These are phyloP conservation scores for Epichloe festucae DNA, from an alignment of 2,329 filamentous ascomycete species.

Conservation along the genomic window DNA sequence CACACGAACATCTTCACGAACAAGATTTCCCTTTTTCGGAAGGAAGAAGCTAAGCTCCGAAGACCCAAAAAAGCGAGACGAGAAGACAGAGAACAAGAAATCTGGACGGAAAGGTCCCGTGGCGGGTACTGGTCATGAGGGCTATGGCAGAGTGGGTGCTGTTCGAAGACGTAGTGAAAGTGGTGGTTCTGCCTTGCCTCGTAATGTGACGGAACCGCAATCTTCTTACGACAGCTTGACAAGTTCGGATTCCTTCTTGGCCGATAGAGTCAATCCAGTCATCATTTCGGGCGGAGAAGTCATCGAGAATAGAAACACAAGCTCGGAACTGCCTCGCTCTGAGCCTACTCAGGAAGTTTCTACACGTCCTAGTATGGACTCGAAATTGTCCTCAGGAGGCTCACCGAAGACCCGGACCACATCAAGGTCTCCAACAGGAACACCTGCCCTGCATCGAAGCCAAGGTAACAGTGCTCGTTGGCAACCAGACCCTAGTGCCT, in stretches of 20 bases:
- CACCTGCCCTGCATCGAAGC: constrained; percentile 37
- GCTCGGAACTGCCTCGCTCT: not conserved
- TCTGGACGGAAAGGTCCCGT: constrained; percentile 58
- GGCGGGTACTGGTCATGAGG: constrained; percentile 90
- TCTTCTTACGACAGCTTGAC: constrained; percentile 39
- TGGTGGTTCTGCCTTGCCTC: constrained; percentile 32
- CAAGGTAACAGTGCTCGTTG: constrained; percentile 19
- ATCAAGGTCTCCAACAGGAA: constrained; percentile 35
- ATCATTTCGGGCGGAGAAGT: constrained; percentile 52
- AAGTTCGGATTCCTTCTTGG: constrained; percentile 43
- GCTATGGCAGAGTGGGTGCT: constrained; percentile 55
- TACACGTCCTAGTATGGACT: constrained; percentile 29
- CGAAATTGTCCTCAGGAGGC: constrained; percentile 25
- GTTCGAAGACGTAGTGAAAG: constrained; percentile 52
- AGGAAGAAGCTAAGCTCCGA: constrained; percentile 53
- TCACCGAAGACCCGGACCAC: constrained; percentile 28
- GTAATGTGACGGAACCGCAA: constrained; percentile 29
- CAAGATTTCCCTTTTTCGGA: constrained; percentile 67
- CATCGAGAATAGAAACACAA: constrained; percentile 45
- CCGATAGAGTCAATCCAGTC: constrained; percentile 51
- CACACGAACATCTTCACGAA: constrained; percentile 38
- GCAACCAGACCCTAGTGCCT: constrained; percentile 45
- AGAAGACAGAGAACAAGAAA: constrained; percentile 22
- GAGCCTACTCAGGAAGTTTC: constrained; percentile 37
- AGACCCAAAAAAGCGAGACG: constrained; percentile 35